phyloP scores from a whole-genome alignment of 1,284 basidiomycete genomes.

The Earliella scabrosa region DNA sequence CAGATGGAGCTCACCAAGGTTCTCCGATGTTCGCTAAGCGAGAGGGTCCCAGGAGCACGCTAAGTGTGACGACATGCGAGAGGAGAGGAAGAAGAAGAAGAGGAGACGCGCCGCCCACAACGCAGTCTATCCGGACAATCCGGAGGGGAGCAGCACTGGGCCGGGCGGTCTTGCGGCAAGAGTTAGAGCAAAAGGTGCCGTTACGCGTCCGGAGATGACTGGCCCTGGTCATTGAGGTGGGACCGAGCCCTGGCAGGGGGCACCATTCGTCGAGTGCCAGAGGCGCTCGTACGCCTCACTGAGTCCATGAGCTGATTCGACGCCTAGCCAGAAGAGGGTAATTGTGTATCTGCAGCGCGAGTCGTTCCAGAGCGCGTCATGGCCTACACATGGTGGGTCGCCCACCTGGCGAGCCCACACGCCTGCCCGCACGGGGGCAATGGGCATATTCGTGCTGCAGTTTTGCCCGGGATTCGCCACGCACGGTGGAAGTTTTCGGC shows the following conservation, averaged over 20 bases:
- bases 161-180: conserved; percentile 1
- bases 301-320: conserved; percentile 18
- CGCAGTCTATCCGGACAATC: conserved; percentile 17
- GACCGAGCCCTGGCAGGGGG: conserved; percentile 2
- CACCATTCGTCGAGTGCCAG: neutral
- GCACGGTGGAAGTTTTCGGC: neutral
- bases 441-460: conserved; percentile 15
- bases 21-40: conserved; percentile 15
- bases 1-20: conserved; percentile 13
- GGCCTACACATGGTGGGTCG: conserved; percentile 15
- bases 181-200: conserved; percentile 5
- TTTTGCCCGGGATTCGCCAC: neutral
- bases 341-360: conserved; percentile 13
- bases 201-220: conserved; percentile 8
- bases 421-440: conserved; percentile 12
- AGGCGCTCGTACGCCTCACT: conserved; percentile 17
- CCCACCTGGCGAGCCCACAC: conserved; percentile 6
- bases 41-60: conserved; percentile 6
- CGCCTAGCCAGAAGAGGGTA: conserved; percentile 11
- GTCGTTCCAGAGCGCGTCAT: conserved; percentile 19
- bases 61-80: conserved; percentile 17
- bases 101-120: conserved; percentile 4
- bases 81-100: neutral
- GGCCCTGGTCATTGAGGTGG: neutral
- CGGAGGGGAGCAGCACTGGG: conserved; percentile 10